Percentiles rank a stretch among this genome's conserved stretches.
These are phyloP conservation scores for Gillenia trifoliata DNA, from an alignment of 306 rosid species.

Conservation along the genomic window DNA sequence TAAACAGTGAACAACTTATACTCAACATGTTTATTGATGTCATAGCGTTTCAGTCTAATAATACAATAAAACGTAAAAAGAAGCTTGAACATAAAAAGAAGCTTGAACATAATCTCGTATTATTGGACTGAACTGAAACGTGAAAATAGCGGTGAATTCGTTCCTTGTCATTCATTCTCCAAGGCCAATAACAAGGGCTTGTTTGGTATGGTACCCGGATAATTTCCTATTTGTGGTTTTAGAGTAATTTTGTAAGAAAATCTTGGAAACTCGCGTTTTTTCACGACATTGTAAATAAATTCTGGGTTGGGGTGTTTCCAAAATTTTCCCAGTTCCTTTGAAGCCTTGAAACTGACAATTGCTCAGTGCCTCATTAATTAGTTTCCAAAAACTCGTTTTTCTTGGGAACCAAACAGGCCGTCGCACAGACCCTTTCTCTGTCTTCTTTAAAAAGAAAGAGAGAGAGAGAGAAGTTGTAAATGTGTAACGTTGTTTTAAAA, in stretches of 20 bases:
- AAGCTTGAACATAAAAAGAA: too few relatives aligned
- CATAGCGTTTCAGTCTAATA: too few relatives aligned
- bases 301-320: not conserved
- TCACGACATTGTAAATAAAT: not conserved
- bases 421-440: not conserved
- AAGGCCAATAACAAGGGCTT: not conserved
- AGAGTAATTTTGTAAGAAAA: not conserved
- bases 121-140: too few relatives aligned
- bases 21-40: too few relatives aligned
- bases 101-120: too few relatives aligned
- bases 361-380: not conserved
- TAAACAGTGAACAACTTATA: too few relatives aligned
- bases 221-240: not conserved
- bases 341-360: not conserved
- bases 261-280: not conserved
- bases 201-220: not conserved
- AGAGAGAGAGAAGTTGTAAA: not conserved
- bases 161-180: too few relatives aligned
- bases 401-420: conserved; percentile 7
- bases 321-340: not conserved
- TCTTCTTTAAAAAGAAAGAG: not conserved
- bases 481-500: not conserved
- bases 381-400: not conserved
- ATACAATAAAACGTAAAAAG: too few relatives aligned
- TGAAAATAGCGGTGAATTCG: too few relatives aligned